These are phyloP conservation scores for Blastobotrys robertii DNA, from an alignment of 805 yeast genomes.

Conservation along the genomic window DNA sequence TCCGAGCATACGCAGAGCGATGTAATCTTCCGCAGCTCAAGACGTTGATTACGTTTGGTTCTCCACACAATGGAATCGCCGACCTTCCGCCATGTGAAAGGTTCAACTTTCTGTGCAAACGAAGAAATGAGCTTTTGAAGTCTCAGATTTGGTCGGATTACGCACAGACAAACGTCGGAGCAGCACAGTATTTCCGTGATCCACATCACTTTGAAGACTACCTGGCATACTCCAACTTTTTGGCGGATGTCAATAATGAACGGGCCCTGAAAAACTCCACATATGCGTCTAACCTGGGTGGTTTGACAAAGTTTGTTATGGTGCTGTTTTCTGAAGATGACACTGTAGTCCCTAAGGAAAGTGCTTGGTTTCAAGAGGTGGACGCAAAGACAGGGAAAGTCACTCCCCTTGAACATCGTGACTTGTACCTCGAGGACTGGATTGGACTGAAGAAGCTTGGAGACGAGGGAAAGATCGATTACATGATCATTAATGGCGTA, in stretches of 20 bases:
- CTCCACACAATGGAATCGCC: slow-evolving; percentile 67
- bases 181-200: slow-evolving; percentile 74
- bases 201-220: slow-evolving; percentile 44
- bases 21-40: slow-evolving; percentile 40
- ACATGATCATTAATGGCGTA: slow-evolving; percentile 40
- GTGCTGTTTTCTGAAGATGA: slow-evolving; percentile 50
- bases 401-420: slow-evolving; percentile 40
- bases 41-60: slow-evolving; percentile 62
- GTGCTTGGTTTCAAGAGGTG: slow-evolving; percentile 51
- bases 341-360: slow-evolving; percentile 64
- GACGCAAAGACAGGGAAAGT: slow-evolving; percentile 35
- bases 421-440: slow-evolving; percentile 41
- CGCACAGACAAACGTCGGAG: slow-evolving; percentile 48
- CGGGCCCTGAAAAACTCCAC: slow-evolving; percentile 27
- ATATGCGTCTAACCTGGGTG: slow-evolving; percentile 35
- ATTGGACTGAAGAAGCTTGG: slow-evolving; percentile 49
- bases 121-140: slow-evolving; percentile 44
- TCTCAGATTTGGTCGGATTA: slow-evolving; percentile 49
- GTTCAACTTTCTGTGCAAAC: slow-evolving; percentile 50
- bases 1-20: slow-evolving; percentile 55
- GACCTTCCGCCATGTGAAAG: slow-evolving; percentile 55
- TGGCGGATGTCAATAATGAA: slow-evolving; percentile 65
- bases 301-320: slow-evolving; percentile 46
- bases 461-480: slow-evolving; percentile 36
- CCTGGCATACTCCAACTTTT: slow-evolving; percentile 44